Evolutionary conservation across 176 grass and related monocot genomes (phyloP).

Genomic region (Oryza meridionalis): DNA sequence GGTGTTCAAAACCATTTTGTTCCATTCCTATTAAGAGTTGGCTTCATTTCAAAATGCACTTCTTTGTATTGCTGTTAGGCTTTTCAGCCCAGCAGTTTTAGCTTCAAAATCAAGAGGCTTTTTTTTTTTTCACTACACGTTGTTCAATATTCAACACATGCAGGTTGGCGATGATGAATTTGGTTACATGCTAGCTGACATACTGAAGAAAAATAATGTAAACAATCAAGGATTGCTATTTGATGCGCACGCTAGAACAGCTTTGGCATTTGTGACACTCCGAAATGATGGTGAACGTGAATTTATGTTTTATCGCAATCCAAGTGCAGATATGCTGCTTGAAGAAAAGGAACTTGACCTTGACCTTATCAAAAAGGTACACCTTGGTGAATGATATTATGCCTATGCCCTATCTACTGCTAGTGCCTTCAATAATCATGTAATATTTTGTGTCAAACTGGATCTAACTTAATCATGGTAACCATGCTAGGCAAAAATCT

Average conservation of each 20-base stretch:
- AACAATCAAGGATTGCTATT: conserved; percentile 85
- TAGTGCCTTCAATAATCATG: conserved; percentile 24
- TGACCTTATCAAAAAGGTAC: conserved; percentile 89
- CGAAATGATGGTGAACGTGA: conserved; percentile 87
- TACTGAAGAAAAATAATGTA: conserved; percentile 94
- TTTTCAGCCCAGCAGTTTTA: neutral
- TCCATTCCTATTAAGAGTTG: neutral
- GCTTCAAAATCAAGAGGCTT: neutral
- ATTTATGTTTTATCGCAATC: conserved; percentile 99
- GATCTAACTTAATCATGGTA: conserved; percentile 40
- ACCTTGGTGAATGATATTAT: conserved; percentile 18
- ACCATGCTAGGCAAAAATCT: conserved; percentile 79
- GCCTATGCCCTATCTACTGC: neutral
- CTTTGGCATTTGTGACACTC: conserved; percentile 96
- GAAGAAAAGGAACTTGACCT: conserved; percentile 91
- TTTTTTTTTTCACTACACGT: conserved; percentile 6
- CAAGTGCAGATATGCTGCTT: conserved; percentile 99
- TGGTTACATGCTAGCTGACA: conserved; percentile 90
- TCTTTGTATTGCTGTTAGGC: neutral
- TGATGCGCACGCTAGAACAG: conserved; percentile 89
- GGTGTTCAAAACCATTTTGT: conserved; percentile 10
- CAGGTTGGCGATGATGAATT: conserved; percentile 99
- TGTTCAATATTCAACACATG: conserved; percentile 19
- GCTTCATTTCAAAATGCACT: conserved; percentile 10
- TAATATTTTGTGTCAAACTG: conserved; percentile 27